A percentile compares a stretch with the other conserved stretches of the same genome.
These are phyloP conservation scores for Chalciporus chontae DNA, from an alignment of 768 basidiomycete species.

Conservation along the genomic window DNA sequence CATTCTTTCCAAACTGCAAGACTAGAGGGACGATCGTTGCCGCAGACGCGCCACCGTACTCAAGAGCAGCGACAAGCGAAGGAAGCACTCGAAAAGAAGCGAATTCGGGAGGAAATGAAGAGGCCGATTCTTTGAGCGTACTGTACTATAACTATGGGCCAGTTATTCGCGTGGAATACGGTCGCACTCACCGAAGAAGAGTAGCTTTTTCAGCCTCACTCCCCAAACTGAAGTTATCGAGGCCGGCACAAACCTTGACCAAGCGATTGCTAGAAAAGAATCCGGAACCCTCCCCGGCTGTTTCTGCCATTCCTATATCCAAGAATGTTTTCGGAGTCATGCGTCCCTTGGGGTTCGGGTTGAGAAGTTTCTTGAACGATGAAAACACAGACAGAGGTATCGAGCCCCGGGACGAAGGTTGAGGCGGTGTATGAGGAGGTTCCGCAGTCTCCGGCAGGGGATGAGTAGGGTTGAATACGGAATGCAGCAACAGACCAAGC, in stretches of 20 bases:
- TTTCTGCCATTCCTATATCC: constrained; percentile 73
- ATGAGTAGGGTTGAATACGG: constrained; percentile 83
- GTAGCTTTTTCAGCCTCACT: constrained; percentile 76
- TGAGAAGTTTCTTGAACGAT: constrained; percentile 82
- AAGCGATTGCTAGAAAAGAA: constrained; percentile 84
- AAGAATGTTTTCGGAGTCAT: constrained; percentile 75
- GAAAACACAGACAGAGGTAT: constrained; percentile 77
- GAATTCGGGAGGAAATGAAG: constrained; percentile 85
- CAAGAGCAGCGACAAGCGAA: constrained; percentile 71
- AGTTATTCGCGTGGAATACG: neutral
- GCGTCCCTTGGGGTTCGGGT: constrained; percentile 81
- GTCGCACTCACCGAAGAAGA: constrained; percentile 56
- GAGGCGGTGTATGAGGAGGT: constrained; percentile 75
- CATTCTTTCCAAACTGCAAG: constrained; percentile 70
- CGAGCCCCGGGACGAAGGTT: constrained; percentile 68
- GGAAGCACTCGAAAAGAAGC: constrained; percentile 84
- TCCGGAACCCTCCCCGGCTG: constrained; percentile 52
- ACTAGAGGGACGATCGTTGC: constrained; percentile 80
- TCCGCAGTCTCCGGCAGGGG: constrained; percentile 64
- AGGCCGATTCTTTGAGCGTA: constrained; percentile 72
- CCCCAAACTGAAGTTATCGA: constrained; percentile 81
- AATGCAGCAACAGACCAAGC: constrained; percentile 80
- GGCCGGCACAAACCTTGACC: constrained; percentile 76
- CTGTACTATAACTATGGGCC: constrained; percentile 35
- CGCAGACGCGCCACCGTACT: constrained; percentile 76